Conservation (phyloP, 129 eudicot genomes). For the Flaveria robusta region DNA sequence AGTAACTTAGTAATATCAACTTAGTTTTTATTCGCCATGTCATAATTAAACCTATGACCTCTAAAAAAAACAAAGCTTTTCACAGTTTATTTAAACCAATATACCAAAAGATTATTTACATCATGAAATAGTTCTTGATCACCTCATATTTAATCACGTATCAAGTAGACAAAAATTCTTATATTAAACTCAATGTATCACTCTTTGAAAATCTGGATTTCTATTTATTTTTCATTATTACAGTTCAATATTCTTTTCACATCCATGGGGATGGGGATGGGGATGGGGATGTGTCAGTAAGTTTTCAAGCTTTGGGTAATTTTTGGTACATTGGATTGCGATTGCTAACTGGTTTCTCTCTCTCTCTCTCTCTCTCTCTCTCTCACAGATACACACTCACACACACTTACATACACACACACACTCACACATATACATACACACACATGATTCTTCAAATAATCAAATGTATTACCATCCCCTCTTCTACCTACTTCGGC, state of each 20-base stretch:
- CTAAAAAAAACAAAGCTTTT: too few relatives aligned
- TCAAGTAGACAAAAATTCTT: conserved; percentile 22
- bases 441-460: conserved; percentile 28
- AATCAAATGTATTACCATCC: conserved; percentile 38
- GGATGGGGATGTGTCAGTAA: conserved; percentile 38
- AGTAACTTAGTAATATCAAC: too few relatives aligned
- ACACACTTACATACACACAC: neutral
- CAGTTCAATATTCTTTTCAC: conserved; percentile 38
- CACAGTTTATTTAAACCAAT: too few relatives aligned
- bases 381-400: neutral
- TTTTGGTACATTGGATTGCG: conserved; percentile 45
- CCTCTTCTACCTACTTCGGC: conserved; percentile 4
- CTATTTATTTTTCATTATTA: conserved; percentile 40
- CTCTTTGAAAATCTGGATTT: conserved; percentile 34
- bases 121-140: neutral
- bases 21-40: too few relatives aligned
- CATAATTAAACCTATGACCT: too few relatives aligned
- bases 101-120: too few relatives aligned
- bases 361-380: conserved; percentile 5
- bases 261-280: conserved; percentile 42
- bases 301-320: conserved; percentile 35
- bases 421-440: neutral
- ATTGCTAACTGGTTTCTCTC: conserved; percentile 44
- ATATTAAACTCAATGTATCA: conserved; percentile 38
- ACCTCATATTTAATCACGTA: conserved; percentile 6